Base-by-base conservation (phyloP, 208 protist genomes). In the Herpetomonas tarakana region DNA sequence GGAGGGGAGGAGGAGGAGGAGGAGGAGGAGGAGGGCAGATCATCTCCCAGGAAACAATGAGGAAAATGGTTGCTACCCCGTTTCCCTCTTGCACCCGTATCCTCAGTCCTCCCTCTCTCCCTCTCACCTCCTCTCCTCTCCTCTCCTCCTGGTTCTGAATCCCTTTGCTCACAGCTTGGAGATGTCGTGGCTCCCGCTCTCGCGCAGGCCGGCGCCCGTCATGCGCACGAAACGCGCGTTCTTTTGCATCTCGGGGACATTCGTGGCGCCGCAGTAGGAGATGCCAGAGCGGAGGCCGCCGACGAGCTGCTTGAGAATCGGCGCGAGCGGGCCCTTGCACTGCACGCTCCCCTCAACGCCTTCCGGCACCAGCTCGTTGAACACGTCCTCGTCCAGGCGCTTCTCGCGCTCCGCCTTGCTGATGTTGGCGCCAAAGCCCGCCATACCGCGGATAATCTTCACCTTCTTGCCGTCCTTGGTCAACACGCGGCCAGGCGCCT, bases 391-490 rank as follows among this genome's bases (percentile, higher is more conserved):
- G 51, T 93, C 78, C 16, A 76, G 45, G 24, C 75, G 74, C 47
- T 82, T 67, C 65, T 96, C 86, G n/a, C 90, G 81, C 74, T 93
- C 85, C 7, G 82, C 83, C 72, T 94, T 96, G 74, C 83, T 91
- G 58, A 96, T 68, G 68, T 96, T 96, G 2, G 90, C 90, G 29
- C 85, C 90, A 55, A 86, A 96, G 46, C 90, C 90, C 12, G 90
- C 90, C 90, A 96, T 96, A 52, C 90, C 90, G 19, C 90, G 84
- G 52, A 96, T 92, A 58, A 96, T 90, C 75, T 96, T 96, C 59
- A 94, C 87, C 62, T 94, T 93, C 68, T 91, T 86, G 30, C 90
- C 90, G 2, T 94, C 90, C 80, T 96, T 96, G 45, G 92, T 85
- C 0, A 96, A 74, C 31, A 93, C 85, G 18, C 83, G 82, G 2